phyloP scores from a whole-genome alignment of 768 basidiomycete species.

The Mycena albidolilacea region DNA sequence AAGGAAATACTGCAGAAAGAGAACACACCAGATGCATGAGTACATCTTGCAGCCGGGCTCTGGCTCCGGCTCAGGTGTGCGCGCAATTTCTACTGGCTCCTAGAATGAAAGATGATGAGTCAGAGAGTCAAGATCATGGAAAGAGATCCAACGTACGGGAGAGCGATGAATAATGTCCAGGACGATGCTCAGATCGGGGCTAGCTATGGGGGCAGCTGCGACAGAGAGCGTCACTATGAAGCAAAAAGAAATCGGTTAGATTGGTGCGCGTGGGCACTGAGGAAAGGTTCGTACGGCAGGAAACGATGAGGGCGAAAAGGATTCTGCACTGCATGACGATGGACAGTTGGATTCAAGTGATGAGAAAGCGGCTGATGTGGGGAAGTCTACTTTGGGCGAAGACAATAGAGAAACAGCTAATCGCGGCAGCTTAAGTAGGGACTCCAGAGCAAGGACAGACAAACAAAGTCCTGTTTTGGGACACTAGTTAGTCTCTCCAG shows the following conservation, averaged over 20 bases:
- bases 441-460: background rate
- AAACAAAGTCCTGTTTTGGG: background rate
- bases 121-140: too few species aligned
- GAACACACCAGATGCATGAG: constrained; percentile 16
- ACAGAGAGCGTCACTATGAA: constrained; percentile 8
- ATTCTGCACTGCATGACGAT: constrained; percentile 18
- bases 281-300: constrained; percentile 3
- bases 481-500: background rate
- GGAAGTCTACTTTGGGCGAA: constrained; percentile 7
- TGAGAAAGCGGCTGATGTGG: background rate
- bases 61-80: constrained; percentile 16
- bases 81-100: constrained; percentile 7
- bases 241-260: background rate
- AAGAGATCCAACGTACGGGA: background rate
- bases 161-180: background rate
- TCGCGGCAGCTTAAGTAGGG: background rate
- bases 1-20: too few species aligned
- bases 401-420: constrained; percentile 1
- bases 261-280: too few species aligned
- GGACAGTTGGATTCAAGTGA: background rate
- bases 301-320: constrained; percentile 1
- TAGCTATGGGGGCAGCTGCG: constrained; percentile 6
- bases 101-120: background rate
- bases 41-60: constrained; percentile 22
- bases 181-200: background rate